phyloP scores from a whole-genome alignment of 306 rosid species.

The Corylus heterophylla region DNA sequence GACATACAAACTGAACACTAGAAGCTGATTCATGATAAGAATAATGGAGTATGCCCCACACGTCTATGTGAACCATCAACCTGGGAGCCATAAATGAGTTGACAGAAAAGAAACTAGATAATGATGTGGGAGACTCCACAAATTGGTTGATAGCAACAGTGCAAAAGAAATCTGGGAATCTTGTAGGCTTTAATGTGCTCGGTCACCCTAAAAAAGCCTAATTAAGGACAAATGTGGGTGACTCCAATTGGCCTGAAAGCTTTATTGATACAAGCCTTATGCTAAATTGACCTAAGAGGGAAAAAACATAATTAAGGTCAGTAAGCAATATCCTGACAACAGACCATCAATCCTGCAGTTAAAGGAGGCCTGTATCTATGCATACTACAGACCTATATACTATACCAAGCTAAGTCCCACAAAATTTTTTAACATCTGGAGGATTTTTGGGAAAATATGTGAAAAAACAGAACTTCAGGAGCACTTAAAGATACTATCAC shows the following conservation, averaged over 20 bases:
- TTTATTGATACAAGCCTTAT: background rate
- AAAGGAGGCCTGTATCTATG: background rate
- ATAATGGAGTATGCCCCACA: background rate
- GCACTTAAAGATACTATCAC: background rate
- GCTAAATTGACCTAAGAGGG: background rate
- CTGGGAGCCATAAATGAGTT: background rate
- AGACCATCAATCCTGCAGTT: slow-evolving; percentile 2
- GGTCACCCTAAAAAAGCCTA: background rate
- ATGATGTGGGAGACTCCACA: background rate
- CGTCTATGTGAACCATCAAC: background rate
- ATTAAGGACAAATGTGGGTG: background rate
- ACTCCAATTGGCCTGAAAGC: background rate
- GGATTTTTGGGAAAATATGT: background rate
- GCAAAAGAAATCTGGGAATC: background rate
- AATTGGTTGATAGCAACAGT: background rate
- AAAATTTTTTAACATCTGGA: background rate
- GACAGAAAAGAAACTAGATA: background rate
- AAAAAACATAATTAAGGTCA: background rate
- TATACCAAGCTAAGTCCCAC: background rate
- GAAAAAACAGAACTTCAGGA: background rate
- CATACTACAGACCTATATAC: background rate
- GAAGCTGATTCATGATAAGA: background rate
- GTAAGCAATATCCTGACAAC: background rate
- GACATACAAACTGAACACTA: slow-evolving; percentile 1
- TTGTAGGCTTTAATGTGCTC: background rate